Conservation (phyloP, 352 stramenopile species). For the Pelagophyceae sp. region DNA sequence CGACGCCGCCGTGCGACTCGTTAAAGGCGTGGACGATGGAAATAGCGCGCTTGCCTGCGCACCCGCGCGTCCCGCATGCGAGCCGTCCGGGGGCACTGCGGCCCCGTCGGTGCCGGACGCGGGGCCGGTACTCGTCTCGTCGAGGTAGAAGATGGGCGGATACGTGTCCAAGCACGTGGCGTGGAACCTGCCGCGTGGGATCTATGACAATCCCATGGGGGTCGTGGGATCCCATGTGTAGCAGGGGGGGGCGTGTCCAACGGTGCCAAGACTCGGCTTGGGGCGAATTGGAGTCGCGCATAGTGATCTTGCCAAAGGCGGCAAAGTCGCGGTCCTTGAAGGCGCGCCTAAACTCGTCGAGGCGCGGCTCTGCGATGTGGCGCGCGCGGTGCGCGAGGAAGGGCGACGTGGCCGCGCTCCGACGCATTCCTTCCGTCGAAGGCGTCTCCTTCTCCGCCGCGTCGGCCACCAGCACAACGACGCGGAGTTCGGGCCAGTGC, state of each 20-base stretch:
- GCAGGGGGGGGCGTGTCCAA: not conserved
- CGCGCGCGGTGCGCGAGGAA: conserved; percentile 72
- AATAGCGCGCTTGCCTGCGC: conserved; percentile 45
- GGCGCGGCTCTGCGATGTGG: conserved; percentile 55
- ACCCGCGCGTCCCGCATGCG: no score
- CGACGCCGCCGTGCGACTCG: conserved; percentile 53
- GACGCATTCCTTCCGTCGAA: conserved; percentile 88
- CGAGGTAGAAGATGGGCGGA: conserved; percentile 97
- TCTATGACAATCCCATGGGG: no score
- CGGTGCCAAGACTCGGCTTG: no score
- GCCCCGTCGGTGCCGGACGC: not conserved
- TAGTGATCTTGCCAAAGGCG: conserved; percentile 80
- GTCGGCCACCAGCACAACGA: conserved; percentile 89
- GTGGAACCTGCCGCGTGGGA: conserved; percentile 87
- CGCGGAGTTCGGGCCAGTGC: conserved; percentile 84
- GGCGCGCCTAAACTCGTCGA: conserved; percentile 74
- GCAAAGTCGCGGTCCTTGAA: conserved; percentile 82
- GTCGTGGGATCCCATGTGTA: conserved; percentile 29
- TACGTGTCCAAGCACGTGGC: conserved; percentile 92
- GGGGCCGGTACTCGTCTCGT: conserved; percentile 64
- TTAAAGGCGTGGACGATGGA: conserved; percentile 88
- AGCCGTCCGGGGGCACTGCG: not conserved
- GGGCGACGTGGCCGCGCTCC: conserved; percentile 77
- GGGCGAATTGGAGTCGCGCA: conserved; percentile 78
- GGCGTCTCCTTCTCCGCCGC: conserved; percentile 92